Evolutionary conservation across 768 basidiomycete genomes (phyloP).

Genomic region (Boletus tylopilopsis): DNA sequence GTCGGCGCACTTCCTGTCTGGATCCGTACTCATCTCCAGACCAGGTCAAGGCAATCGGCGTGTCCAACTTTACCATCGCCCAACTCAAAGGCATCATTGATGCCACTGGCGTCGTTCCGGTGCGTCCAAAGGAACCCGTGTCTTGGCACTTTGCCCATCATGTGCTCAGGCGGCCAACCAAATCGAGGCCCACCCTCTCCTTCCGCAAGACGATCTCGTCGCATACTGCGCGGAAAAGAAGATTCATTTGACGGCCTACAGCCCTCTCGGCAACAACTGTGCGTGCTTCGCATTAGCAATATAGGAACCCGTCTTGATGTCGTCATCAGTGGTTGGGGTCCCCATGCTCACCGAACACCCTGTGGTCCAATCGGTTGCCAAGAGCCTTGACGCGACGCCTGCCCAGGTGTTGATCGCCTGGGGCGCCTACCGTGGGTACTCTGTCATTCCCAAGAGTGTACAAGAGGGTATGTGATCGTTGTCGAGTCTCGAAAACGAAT

Average conservation of each 20-base stretch:
- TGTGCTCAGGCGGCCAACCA: constrained; percentile 60
- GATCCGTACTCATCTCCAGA: neutral
- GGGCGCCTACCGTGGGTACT: constrained; percentile 70
- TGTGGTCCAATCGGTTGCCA: constrained; percentile 57
- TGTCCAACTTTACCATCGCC: constrained; percentile 75
- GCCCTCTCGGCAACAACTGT: constrained; percentile 82
- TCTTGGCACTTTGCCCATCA: neutral
- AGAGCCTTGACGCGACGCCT: constrained; percentile 57
- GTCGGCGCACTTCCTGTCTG: neutral
- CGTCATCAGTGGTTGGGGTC: constrained; percentile 48
- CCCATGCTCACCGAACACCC: constrained; percentile 68
- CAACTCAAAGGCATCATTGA: constrained; percentile 64
- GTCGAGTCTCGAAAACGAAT: neutral
- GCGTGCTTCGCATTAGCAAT: constrained; percentile 20
- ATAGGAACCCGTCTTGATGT: neutral
- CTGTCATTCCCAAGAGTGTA: constrained; percentile 84
- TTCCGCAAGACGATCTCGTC: constrained; percentile 71
- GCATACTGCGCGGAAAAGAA: constrained; percentile 64
- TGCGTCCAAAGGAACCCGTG: constrained; percentile 32
- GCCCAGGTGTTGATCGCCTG: constrained; percentile 86
- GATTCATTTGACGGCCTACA: constrained; percentile 70
- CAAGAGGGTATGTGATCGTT: constrained; percentile 41
- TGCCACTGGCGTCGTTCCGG: constrained; percentile 71
- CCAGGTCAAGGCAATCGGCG: constrained; percentile 68
- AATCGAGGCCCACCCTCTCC: constrained; percentile 77